These are phyloP conservation scores for Leishmania tarentolae DNA, from an alignment of 208 protist genomes.

Conservation along the genomic window DNA sequence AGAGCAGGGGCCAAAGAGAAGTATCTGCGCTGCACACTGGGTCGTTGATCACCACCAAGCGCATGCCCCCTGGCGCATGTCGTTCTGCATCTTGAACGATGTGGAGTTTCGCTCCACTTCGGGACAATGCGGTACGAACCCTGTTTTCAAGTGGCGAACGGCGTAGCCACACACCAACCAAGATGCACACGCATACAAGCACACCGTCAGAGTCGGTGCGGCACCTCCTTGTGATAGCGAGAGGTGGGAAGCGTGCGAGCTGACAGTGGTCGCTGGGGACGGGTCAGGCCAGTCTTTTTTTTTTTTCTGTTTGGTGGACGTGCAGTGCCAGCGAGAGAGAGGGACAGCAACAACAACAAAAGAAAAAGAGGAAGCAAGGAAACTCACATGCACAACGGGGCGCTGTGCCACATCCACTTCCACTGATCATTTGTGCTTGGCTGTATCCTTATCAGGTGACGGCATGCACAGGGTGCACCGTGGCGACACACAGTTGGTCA, in stretches of 20 bases:
- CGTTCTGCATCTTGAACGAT: not conserved
- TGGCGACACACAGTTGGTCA: conserved; percentile 51
- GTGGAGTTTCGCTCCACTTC: not conserved
- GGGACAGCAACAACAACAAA: not conserved
- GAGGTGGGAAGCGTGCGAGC: not conserved
- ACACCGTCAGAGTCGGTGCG: not conserved
- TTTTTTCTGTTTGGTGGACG: not conserved
- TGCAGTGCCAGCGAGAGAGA: not conserved
- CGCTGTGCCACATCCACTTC: not conserved
- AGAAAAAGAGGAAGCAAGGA: not conserved
- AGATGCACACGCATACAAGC: not conserved
- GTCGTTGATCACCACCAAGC: not conserved
- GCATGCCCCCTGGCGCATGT: not conserved
- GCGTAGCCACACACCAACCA: not conserved
- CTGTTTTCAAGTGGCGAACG: not conserved
- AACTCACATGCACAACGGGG: not conserved
- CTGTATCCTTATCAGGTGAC: not conserved
- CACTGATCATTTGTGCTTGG: not conserved
- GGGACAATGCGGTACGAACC: not conserved
- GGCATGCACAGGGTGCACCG: conserved; percentile 43
- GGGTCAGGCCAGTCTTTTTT: not conserved
- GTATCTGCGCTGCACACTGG: not conserved
- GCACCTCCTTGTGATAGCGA: not conserved
- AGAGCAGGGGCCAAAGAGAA: not conserved
- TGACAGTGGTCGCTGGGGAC: not conserved